Conservation (phyloP, 306 rosid species). For the Vigna unguiculata region DNA sequence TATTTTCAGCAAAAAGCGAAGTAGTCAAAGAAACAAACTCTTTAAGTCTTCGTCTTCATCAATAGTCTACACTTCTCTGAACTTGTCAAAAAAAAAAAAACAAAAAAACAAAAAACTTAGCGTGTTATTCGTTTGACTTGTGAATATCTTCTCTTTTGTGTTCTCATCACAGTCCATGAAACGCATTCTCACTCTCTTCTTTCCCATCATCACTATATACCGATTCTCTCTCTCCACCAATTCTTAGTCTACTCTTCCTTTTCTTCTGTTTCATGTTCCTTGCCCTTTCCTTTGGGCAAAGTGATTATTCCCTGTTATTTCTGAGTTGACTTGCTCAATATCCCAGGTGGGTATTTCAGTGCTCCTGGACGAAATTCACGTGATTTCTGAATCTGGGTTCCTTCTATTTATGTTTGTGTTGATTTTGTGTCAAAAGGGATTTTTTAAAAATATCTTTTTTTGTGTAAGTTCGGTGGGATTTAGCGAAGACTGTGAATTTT, state of each 20-base stretch:
- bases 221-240: background rate
- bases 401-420: slow-evolving; percentile 36
- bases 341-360: slow-evolving; percentile 19
- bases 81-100: background rate
- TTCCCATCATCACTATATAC: background rate
- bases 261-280: background rate
- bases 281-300: slow-evolving; percentile 13
- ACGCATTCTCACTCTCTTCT: background rate
- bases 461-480: background rate
- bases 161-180: slow-evolving; percentile 4
- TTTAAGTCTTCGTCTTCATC: slow-evolving; percentile 31
- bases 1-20: slow-evolving; percentile 33
- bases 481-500: slow-evolving; percentile 30
- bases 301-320: slow-evolving; percentile 29
- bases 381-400: slow-evolving; percentile 42
- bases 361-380: slow-evolving; percentile 23
- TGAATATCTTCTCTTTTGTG: background rate
- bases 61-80: slow-evolving; percentile 13
- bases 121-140: slow-evolving; percentile 35
- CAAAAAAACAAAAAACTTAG: background rate
- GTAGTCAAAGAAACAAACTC: slow-evolving; percentile 42
- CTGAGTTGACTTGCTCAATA: slow-evolving; percentile 20
- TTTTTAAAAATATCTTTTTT: background rate
- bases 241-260: background rate
- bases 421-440: slow-evolving; percentile 34